A percentile compares a stretch with the other conserved stretches of the same genome.
Evolutionary conservation across 441 rosid genomes (phyloP).

Genomic region (Breynia disticha): DNA sequence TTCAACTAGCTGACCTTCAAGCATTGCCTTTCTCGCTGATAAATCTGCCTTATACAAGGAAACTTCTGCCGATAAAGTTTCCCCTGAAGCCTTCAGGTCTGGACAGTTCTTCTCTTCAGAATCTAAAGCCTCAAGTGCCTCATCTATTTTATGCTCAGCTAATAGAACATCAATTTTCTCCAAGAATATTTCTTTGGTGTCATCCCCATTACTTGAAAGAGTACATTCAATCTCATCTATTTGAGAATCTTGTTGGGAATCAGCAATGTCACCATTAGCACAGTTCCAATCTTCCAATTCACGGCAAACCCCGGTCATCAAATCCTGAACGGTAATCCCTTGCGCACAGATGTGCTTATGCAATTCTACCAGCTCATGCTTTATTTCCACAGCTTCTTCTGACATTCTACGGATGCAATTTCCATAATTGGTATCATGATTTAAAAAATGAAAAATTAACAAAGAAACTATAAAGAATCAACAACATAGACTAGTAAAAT

Average conservation of each 20-base stretch:
- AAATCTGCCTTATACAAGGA: slow-evolving; percentile 45
- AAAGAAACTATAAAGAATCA: background rate
- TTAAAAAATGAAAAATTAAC: background rate
- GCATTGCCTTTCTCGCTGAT: slow-evolving; percentile 51
- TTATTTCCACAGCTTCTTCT: slow-evolving; percentile 89
- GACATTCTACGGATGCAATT: slow-evolving; percentile 51
- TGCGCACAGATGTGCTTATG: slow-evolving; percentile 80
- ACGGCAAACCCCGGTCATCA: slow-evolving; percentile 67
- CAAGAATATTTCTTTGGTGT: slow-evolving; percentile 31
- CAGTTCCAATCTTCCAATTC: slow-evolving; percentile 67
- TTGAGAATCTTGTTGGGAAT: slow-evolving; percentile 26
- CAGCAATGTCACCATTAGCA: slow-evolving; percentile 27
- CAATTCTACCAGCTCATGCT: slow-evolving; percentile 79
- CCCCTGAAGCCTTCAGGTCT: slow-evolving; percentile 51
- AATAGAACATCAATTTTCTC: slow-evolving; percentile 71
- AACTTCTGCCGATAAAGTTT: slow-evolving; percentile 33
- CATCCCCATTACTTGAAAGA: slow-evolving; percentile 22
- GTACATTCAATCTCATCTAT: slow-evolving; percentile 21
- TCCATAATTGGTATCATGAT: too few species aligned
- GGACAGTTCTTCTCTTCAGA: slow-evolving; percentile 54
- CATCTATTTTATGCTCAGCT: slow-evolving; percentile 78
- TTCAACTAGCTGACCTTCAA: slow-evolving; percentile 61
- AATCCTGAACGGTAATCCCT: slow-evolving; percentile 73
- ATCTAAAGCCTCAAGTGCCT: slow-evolving; percentile 61
- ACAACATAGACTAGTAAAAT: background rate